These are phyloP conservation scores for Cucumis cinereus DNA, from an alignment of 306 rosid species.

Conservation along the genomic window DNA sequence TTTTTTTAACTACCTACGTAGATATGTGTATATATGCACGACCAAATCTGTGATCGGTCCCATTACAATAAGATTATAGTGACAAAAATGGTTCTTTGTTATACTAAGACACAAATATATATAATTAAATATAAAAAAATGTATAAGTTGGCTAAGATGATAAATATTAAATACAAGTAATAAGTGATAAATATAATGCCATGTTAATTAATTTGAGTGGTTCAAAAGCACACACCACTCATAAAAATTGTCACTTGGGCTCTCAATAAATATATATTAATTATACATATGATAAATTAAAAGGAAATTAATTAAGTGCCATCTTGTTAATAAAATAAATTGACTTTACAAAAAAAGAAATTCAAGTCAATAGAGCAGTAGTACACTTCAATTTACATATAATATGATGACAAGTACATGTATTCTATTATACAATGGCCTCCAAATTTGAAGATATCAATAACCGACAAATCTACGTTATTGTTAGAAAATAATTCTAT, in stretches of 20 bases:
- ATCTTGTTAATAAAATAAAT: not conserved
- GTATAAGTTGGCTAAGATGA: not conserved
- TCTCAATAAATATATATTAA: not conserved
- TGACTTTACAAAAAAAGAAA: not conserved
- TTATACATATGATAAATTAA: too few relatives aligned
- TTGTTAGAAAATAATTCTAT: not conserved
- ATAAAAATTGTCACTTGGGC: not conserved
- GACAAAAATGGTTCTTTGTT: not conserved
- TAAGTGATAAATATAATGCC: not conserved
- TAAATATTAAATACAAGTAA: too few relatives aligned
- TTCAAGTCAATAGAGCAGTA: not conserved
- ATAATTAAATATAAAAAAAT: not conserved
- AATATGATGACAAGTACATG: not conserved
- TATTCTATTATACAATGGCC: not conserved
- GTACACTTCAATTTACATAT: not conserved
- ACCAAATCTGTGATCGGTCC: too few relatives aligned
- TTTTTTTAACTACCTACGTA: too few relatives aligned
- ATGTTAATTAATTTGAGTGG: not conserved
- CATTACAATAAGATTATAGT: not conserved
- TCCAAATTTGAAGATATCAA: not conserved
- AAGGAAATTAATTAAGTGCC: not conserved
- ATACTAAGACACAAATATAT: not conserved
- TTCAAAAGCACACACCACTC: too few relatives aligned
- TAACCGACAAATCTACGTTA: not conserved
- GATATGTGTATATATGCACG: too few relatives aligned